Percentiles rank a stretch among this genome's conserved stretches.
phyloP scores from a whole-genome alignment of 1,284 basidiomycete species.

The Tilletia caries region DNA sequence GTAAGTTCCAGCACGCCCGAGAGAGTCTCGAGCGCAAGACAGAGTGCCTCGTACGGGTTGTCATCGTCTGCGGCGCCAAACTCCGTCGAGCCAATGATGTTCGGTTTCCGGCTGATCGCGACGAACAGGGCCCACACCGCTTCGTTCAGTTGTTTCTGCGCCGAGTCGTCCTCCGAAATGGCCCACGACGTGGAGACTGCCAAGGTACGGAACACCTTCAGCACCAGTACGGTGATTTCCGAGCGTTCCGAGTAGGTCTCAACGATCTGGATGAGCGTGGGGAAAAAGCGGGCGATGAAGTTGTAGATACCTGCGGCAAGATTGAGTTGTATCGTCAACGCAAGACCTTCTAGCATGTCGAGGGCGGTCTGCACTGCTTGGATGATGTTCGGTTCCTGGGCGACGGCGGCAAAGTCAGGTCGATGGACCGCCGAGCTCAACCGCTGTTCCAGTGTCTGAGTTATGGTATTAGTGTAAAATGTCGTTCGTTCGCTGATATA shows the following conservation, averaged over 20 bases:
- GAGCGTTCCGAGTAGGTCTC: constrained; percentile 29
- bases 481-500: constrained; percentile 13
- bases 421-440: constrained; percentile 31
- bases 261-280: constrained; percentile 28
- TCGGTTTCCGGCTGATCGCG: constrained; percentile 22
- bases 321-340: constrained; percentile 31
- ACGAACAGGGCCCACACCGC: constrained; percentile 26
- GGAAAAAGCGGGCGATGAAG: constrained; percentile 35
- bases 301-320: constrained; percentile 33
- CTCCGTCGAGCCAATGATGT: constrained; percentile 9
- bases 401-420: constrained; percentile 26
- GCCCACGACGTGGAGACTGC: constrained; percentile 26
- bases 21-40: constrained; percentile 30
- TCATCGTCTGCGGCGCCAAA: constrained; percentile 30
- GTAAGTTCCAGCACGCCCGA: constrained; percentile 26
- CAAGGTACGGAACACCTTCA: constrained; percentile 30
- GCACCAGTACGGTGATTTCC: constrained; percentile 27
- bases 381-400: constrained; percentile 34
- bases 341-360: constrained; percentile 42
- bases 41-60: constrained; percentile 35
- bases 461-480: constrained; percentile 23
- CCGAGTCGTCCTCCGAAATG: constrained; percentile 23
- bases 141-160: constrained; percentile 26
- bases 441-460: constrained; percentile 32
- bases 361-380: constrained; percentile 32